Evolutionary conservation across 441 rosid genomes (phyloP).

Genomic region (Iberis amara): DNA sequence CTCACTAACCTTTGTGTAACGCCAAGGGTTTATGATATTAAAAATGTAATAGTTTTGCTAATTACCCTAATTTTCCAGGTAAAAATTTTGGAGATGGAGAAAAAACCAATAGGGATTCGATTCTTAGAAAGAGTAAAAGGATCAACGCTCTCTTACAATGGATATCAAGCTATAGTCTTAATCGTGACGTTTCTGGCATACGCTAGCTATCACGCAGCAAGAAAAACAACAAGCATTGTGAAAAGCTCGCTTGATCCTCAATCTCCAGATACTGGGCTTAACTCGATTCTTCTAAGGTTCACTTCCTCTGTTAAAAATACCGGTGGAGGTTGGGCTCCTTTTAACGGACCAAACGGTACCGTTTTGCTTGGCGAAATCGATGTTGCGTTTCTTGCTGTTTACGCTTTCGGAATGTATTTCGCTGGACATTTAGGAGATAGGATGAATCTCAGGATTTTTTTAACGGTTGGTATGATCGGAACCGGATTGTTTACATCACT

Average conservation of each 20-base stretch:
- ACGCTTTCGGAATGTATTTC: conserved; percentile 85
- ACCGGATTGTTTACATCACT: conserved; percentile 73
- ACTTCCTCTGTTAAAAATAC: conserved; percentile 23
- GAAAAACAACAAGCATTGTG: conserved; percentile 89
- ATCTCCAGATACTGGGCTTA: conserved; percentile 44
- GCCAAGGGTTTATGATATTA: conserved; percentile 17
- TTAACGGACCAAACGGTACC: conserved; percentile 63
- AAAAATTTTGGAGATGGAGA: conserved; percentile 10
- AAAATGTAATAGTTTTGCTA: background rate
- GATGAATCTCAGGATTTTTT: conserved; percentile 61
- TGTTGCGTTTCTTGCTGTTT: conserved; percentile 70
- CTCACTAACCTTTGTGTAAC: conserved; percentile 14
- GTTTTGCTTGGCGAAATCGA: conserved; percentile 76
- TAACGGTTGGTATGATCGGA: conserved; percentile 82
- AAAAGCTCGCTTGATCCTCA: conserved; percentile 84
- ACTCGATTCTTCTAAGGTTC: conserved; percentile 34
- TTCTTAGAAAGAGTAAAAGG: conserved; percentile 46
- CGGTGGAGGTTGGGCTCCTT: conserved; percentile 84
- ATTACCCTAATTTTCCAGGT: background rate
- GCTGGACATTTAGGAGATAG: conserved; percentile 92
- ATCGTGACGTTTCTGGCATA: conserved; percentile 77
- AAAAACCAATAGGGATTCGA: conserved; percentile 61
- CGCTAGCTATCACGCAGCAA: conserved; percentile 68
- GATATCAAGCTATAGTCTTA: conserved; percentile 72
- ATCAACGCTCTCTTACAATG: conserved; percentile 50